These are phyloP conservation scores for Peribolospora baueri DNA, from an alignment of 768 basidiomycete genomes.

Conservation along the genomic window DNA sequence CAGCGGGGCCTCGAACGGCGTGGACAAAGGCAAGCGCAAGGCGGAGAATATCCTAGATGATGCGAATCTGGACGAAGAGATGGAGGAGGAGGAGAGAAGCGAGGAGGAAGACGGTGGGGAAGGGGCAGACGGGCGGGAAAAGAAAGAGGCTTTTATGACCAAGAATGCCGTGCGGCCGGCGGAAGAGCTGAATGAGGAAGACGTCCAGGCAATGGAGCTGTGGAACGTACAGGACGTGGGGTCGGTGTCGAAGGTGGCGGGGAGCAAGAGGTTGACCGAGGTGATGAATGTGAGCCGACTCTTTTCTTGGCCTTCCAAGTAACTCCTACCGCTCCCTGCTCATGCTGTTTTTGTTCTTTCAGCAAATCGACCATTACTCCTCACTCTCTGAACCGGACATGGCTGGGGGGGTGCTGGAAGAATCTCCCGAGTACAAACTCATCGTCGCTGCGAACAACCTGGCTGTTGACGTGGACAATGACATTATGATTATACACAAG, in stretches of 20 bases:
- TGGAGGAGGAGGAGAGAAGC: constrained; percentile 20
- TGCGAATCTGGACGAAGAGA: constrained; percentile 26
- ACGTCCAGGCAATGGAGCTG: constrained; percentile 85
- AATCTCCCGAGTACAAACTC: constrained; percentile 84
- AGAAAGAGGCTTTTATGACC: constrained; percentile 19
- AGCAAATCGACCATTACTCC: constrained; percentile 81
- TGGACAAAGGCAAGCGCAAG: constrained; percentile 29
- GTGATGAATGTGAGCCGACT: constrained; percentile 39
- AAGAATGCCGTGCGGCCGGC: constrained; percentile 67
- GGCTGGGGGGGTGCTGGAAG: constrained; percentile 50
- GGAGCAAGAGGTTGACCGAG: constrained; percentile 67
- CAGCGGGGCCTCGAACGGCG: constrained; percentile 15
- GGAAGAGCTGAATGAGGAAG: constrained; percentile 83
- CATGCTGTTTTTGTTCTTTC: not conserved
- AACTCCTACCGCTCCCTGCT: not conserved
- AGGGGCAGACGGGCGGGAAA: constrained; percentile 9
- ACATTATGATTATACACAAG: constrained; percentile 91
- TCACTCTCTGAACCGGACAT: constrained; percentile 53
- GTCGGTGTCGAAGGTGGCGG: constrained; percentile 68
- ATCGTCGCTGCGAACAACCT: constrained; percentile 96
- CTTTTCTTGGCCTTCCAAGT: not conserved
- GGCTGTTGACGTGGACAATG: constrained; percentile 94
- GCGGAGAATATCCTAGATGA: constrained; percentile 23
- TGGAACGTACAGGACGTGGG: constrained; percentile 58
- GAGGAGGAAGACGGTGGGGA: constrained; percentile 1